Base-by-base conservation (phyloP, 2,329 filamentous ascomycete species). In the Incumbomyces delicatus region DNA sequence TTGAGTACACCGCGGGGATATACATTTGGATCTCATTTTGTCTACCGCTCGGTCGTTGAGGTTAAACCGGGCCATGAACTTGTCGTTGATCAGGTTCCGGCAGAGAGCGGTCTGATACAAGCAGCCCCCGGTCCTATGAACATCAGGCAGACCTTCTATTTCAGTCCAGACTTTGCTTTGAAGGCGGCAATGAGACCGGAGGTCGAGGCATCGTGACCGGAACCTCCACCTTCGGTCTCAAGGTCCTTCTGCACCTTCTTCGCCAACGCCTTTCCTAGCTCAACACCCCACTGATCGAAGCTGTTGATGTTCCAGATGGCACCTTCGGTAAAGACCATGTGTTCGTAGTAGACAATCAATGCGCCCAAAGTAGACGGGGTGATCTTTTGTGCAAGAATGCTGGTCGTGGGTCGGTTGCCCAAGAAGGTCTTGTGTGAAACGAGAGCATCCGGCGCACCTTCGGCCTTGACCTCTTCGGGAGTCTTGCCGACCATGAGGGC, bases 301-400 rank as follows among this genome's bases (percentile, higher is more conserved):
- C 83, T 88, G 80, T 98, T 98, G 76, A 98, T 95, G 73, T 96
- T 94, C 92, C 92, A 98, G 65, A 98, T 76, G 44, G 89, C 90
- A 60, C 92, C 92, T 73, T 98, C 92, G 32, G 87, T 94, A 69
- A 98, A 98, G 47, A 92, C 96, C 52, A 96, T 72, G 72, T 98
- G 92, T 77, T 98, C 92, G 70, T 98, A 98, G 78, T 96, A 98
- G 56, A 88, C 90, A 60, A 98, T 98, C 59, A 98, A 72, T 2
- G 92, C 90, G 63, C 92, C 92, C 40, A 98, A 79, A 60, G 94
- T 88, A 36, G 83, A 87, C 7, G 92, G 92, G 14, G 92, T 95
- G 64, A 98, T 96, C 74, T 87, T 83, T 60, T 89, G 85, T 37
- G 90, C 87, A 16, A 98, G 76, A 61, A 98, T 95, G 58, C 85